Evolutionary conservation across 306 rosid genomes (phyloP).

Genomic region (Fragaria ananassa): DNA sequence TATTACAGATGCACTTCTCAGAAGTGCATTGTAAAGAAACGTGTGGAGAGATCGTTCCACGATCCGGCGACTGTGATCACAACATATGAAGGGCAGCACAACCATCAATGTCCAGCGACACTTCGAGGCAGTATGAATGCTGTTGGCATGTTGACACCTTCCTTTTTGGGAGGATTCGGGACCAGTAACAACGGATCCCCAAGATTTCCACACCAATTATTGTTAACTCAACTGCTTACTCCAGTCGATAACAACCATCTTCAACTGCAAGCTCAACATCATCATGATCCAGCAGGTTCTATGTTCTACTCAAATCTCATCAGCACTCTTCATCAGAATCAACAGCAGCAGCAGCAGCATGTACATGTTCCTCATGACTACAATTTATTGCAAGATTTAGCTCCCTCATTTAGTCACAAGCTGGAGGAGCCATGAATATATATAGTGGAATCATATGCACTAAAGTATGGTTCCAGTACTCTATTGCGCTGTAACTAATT

Average conservation of each 20-base stretch:
- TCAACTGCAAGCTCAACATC: conserved; percentile 15
- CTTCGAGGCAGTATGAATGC: conserved; percentile 53
- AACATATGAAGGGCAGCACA: conserved; percentile 89
- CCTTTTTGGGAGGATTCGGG: conserved; percentile 20
- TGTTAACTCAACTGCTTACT: conserved; percentile 56
- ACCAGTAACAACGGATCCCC: conserved; percentile 8
- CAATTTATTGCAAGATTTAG: conserved; percentile 70
- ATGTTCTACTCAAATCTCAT: conserved; percentile 41
- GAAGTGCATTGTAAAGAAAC: conserved; percentile 73
- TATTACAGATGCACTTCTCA: conserved; percentile 87
- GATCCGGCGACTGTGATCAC: conserved; percentile 74
- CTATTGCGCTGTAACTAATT: background rate
- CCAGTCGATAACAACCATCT: conserved; percentile 37
- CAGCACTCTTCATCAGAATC: conserved; percentile 23
- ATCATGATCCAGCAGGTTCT: conserved; percentile 34
- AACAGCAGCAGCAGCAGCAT: conserved; percentile 35
- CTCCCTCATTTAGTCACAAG: conserved; percentile 46
- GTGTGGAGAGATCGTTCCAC: conserved; percentile 79
- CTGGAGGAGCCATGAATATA: conserved; percentile 38
- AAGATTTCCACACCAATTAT: conserved; percentile 51
- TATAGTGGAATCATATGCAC: background rate
- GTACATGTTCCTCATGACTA: conserved; percentile 34
- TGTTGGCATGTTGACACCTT: conserved; percentile 47
- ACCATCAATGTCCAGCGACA: conserved; percentile 80
- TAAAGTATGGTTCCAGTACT: background rate